Percentiles rank a stretch among this genome's conserved stretches.
These are phyloP conservation scores for Penicillium sp. DNA, from an alignment of 2,329 filamentous ascomycete genomes.

Conservation along the genomic window DNA sequence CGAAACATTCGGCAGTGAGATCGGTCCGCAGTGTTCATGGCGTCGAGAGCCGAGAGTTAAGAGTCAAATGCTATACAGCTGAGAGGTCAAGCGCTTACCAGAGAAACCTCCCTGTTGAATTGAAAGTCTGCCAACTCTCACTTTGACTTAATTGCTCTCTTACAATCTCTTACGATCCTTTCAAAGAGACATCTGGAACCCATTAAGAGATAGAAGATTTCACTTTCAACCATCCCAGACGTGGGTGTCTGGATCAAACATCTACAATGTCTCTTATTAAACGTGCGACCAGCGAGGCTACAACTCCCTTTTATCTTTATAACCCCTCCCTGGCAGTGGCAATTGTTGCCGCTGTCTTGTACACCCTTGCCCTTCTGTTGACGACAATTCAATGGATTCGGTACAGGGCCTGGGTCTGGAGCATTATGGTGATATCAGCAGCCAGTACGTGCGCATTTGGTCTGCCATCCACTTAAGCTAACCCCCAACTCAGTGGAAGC, in stretches of 20 bases:
- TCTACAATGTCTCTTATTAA: background rate
- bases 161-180: background rate
- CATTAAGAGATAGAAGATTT: background rate
- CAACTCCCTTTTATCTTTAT: slow-evolving; percentile 26
- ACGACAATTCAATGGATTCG: slow-evolving; percentile 35
- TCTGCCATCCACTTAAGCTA: background rate
- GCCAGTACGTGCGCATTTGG: slow-evolving; percentile 27
- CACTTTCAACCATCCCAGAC: background rate
- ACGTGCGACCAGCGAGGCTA: background rate
- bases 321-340: slow-evolving; percentile 29
- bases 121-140: background rate
- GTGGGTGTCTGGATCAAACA: background rate
- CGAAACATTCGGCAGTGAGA: background rate
- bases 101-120: background rate
- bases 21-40: background rate
- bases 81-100: background rate
- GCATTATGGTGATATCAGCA: slow-evolving; percentile 34
- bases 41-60: background rate
- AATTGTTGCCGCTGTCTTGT: slow-evolving; percentile 29
- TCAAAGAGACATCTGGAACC: background rate
- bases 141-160: background rate
- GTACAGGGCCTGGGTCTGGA: slow-evolving; percentile 35
- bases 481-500: slow-evolving; percentile 36
- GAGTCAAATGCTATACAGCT: background rate
- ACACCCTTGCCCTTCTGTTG: slow-evolving; percentile 25